phyloP scores from a whole-genome alignment of 1,139 yeast genomes.

The Hanseniaspora gamundiae region DNA sequence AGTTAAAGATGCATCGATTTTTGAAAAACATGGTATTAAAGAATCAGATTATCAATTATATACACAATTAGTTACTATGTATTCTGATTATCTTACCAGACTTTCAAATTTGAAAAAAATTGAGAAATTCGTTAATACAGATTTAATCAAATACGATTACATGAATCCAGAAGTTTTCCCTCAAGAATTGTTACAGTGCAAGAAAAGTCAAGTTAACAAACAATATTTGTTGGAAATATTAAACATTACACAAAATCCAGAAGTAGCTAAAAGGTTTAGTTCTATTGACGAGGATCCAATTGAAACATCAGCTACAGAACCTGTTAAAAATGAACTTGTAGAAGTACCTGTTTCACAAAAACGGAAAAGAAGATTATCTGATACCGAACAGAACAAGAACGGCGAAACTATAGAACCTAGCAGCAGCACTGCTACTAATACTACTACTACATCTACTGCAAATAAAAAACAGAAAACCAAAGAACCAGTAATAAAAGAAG shows the following conservation, averaged over 20 bases:
- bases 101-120: conserved; percentile 13
- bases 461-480: neutral
- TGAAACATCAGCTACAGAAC: too few species aligned
- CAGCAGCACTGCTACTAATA: too few species aligned
- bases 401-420: too few species aligned
- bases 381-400: too few species aligned
- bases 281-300: neutral
- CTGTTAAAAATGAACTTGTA: too few species aligned
- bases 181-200: neutral
- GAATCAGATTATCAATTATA: conserved; percentile 20
- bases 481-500: neutral
- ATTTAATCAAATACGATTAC: neutral
- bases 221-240: neutral
- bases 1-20: neutral
- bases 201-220: neutral
- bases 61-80: conserved; percentile 21
- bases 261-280: neutral
- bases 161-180: neutral
- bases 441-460: too few species aligned
- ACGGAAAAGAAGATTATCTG: too few species aligned
- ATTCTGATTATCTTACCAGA: conserved; percentile 19
- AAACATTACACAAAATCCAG: neutral
- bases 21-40: conserved; percentile 14
- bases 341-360: too few species aligned
- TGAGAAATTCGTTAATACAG: neutral